phyloP scores from a whole-genome alignment of 2,329 filamentous ascomycete species.

The Paecilomyces variotii region DNA sequence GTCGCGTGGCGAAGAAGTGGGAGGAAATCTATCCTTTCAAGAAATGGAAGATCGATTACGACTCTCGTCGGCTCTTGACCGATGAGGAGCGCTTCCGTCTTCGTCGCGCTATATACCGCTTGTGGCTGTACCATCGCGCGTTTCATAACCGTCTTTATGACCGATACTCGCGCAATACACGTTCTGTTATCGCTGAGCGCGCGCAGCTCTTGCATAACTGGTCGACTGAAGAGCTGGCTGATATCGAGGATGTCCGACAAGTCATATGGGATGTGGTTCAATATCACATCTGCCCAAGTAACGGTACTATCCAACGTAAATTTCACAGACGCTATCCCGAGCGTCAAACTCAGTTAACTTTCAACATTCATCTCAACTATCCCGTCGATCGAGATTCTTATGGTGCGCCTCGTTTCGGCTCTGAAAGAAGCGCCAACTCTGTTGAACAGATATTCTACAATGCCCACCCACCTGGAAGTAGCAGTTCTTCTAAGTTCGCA shows the following conservation, averaged over 20 bases:
- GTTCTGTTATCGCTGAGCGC: constrained; percentile 42
- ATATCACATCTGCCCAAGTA: constrained; percentile 54
- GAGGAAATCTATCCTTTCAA: constrained; percentile 55
- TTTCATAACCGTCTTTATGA: constrained; percentile 48
- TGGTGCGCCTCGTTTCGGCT: constrained; percentile 1
- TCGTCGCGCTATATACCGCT: constrained; percentile 51
- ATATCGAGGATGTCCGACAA: constrained; percentile 51
- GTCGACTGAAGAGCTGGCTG: constrained; percentile 47
- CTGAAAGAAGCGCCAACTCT: constrained; percentile 1
- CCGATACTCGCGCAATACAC: constrained; percentile 42
- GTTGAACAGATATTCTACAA: constrained; percentile 16
- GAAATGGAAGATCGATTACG: constrained; percentile 54
- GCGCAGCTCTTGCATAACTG: constrained; percentile 53
- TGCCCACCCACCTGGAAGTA: constrained; percentile 11
- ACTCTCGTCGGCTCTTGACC: constrained; percentile 47
- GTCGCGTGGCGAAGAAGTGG: constrained; percentile 50
- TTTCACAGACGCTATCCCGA: constrained; percentile 50
- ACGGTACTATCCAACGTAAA: constrained; percentile 51
- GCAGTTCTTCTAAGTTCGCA: constrained; percentile 30
- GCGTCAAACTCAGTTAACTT: constrained; percentile 41
- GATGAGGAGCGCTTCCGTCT: constrained; percentile 43
- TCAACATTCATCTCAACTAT: constrained; percentile 47
- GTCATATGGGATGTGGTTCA: constrained; percentile 50
- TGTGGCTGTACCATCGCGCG: constrained; percentile 53
- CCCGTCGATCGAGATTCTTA: constrained; percentile 18